Evolutionary conservation across 1,284 basidiomycete genomes (phyloP), one percentile per base, ranked within the genome.

Genomic region (Marasmius oreades): DNA sequence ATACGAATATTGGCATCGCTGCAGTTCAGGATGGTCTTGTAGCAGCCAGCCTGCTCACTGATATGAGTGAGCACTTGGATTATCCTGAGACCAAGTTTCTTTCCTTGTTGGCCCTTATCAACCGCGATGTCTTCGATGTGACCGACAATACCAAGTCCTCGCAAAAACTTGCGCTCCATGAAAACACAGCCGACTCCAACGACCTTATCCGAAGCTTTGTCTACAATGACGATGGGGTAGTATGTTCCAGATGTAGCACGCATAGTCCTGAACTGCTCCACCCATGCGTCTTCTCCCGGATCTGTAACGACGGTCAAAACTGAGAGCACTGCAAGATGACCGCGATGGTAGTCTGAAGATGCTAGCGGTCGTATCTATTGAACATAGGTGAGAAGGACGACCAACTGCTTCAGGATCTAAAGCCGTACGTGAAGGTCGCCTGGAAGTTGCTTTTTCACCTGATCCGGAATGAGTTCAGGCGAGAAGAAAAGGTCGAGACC

Each of bases 81-180:
- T 64, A 98, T 80, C 62, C 87, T 80, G 71, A 93, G 75, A 0
- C 96, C 96, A 31, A 99, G 80, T 66, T 91, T 92, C 74, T 90
- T 92, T 42, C 96, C 96, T 75, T 97, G 93, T 70, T 88, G 85
- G 45, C 74, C 77, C 71, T 88, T 86, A 72, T 92, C 88, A 3
- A 98, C 95, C 1, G 93, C 94, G 62, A 99, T 98, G 69, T 99
- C 96, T 73, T 99, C 96, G 60, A 99, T 96, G 69, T 99, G 96
- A 0, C 94, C 96, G 8, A 93, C 92, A 56, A 80, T 77, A 20
- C 92, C 92, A 16, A 90, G 77, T 7, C 81, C 84, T 23, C 94
- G 82, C 22, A 95, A 75, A 78, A 98, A 98, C 77, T 99, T 98
- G 77, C 87, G 88, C 72, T 98, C 95, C 60, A 96, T 71, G 67